A percentile compares a stretch with the other conserved stretches of the same genome.
Evolutionary conservation across 2,329 filamentous ascomycete genomes (phyloP).

Genomic region (Colletotrichum cereale): DNA sequence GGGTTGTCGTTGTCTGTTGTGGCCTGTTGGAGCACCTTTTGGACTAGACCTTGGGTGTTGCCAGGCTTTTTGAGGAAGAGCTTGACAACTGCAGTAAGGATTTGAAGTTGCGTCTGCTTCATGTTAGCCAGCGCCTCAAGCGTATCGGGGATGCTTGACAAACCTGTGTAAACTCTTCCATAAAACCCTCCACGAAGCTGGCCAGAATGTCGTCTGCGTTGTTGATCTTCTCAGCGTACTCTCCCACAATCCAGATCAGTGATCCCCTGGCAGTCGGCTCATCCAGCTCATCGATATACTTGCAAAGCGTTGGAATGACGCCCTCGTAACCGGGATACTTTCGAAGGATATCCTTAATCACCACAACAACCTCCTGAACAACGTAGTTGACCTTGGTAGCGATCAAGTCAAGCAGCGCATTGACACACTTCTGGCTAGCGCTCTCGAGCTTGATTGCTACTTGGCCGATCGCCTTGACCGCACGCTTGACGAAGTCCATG

Average conservation of each 20-base stretch:
- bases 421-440: constrained; percentile 95
- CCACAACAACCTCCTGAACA: constrained; percentile 97
- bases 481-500: constrained; percentile 97
- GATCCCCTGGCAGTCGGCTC: constrained; percentile 92
- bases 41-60: constrained; percentile 89
- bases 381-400: constrained; percentile 99
- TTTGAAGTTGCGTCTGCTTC: constrained; percentile 91
- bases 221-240: constrained; percentile 99
- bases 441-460: constrained; percentile 98
- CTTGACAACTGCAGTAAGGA: constrained; percentile 96
- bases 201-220: constrained; percentile 96
- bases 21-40: constrained; percentile 92
- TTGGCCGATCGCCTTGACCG: constrained; percentile 96
- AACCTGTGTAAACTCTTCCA: constrained; percentile 95
- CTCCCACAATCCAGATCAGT: constrained; percentile 98
- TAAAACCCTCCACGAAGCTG: constrained; percentile 93
- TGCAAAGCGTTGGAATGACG: constrained; percentile 95
- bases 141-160: constrained; percentile 44
- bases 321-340: constrained; percentile 99
- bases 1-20: constrained; percentile 98
- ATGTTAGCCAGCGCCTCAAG: constrained; percentile 37
- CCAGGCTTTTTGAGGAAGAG: constrained; percentile 97
- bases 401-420: constrained; percentile 91
- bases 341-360: constrained; percentile 98
- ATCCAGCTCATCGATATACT: constrained; percentile 96